phyloP scores from a whole-genome alignment of 129 eudicot genomes.

The Pseudognaphalium luteoalbum region DNA sequence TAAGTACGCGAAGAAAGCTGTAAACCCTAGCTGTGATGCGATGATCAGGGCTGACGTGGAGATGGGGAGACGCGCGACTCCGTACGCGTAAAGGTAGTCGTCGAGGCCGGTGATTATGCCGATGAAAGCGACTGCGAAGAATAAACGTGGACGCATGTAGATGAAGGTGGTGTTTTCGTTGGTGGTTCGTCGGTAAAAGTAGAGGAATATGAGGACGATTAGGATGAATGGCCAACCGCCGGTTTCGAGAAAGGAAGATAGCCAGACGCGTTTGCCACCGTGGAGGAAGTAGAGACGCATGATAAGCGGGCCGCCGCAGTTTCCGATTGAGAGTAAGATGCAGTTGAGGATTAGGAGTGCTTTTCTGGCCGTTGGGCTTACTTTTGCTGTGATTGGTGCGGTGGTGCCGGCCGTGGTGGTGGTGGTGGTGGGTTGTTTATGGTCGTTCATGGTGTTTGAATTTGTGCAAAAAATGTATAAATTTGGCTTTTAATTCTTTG shows the following conservation, averaged over 20 bases:
- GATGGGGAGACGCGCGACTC: conserved; percentile 26
- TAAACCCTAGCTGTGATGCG: conserved; percentile 44
- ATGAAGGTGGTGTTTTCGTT: neutral
- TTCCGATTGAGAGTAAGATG: conserved; percentile 28
- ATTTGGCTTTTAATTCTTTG: too few relatives aligned
- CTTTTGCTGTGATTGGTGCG: conserved; percentile 16
- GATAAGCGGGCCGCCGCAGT: conserved; percentile 31
- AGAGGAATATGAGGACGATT: conserved; percentile 16
- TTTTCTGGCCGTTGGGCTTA: conserved; percentile 14
- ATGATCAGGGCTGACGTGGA: conserved; percentile 33
- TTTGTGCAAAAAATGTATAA: neutral
- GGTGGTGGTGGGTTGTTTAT: conserved; percentile 7
- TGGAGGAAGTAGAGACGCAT: conserved; percentile 36
- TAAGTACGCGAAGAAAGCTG: conserved; percentile 38
- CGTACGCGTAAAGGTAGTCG: conserved; percentile 31
- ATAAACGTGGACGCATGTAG: conserved; percentile 20
- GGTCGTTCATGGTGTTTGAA: neutral
- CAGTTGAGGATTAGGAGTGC: conserved; percentile 22
- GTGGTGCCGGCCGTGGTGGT: neutral
- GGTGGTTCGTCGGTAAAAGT: conserved; percentile 20
- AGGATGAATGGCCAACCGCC: conserved; percentile 33
- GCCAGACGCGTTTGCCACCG: conserved; percentile 42
- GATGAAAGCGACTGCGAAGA: conserved; percentile 7
- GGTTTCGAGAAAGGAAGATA: conserved; percentile 29
- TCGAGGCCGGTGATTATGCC: conserved; percentile 34